These are phyloP conservation scores for Tillandsia fasciculata DNA, from an alignment of 176 grass and related monocot species.

Conservation along the genomic window DNA sequence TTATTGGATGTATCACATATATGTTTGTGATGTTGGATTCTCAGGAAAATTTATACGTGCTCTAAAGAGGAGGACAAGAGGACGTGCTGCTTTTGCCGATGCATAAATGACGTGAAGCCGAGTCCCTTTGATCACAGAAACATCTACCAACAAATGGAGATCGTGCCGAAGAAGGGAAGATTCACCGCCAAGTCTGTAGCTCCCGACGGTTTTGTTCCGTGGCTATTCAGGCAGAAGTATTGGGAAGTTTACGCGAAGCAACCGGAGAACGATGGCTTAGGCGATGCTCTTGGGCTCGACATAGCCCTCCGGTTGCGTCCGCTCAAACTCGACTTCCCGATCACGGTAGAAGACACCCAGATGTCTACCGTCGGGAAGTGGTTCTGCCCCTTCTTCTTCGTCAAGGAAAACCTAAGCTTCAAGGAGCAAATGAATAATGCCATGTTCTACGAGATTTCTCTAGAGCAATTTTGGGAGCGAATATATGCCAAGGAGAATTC, in stretches of 20 bases:
- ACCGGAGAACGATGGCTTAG: conserved; percentile 21
- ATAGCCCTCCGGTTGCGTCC: conserved; percentile 13
- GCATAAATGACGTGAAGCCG: conserved; percentile 26
- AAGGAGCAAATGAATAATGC: conserved; percentile 29
- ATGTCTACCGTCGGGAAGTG: conserved; percentile 27
- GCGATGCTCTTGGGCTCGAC: conserved; percentile 24
- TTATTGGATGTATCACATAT: too few species aligned
- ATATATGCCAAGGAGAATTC: neutral
- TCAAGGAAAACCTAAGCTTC: conserved; percentile 20
- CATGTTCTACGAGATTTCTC: conserved; percentile 39
- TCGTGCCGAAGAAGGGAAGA: conserved; percentile 19
- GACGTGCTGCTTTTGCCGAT: conserved; percentile 26
- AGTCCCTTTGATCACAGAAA: conserved; percentile 40
- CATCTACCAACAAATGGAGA: conserved; percentile 60
- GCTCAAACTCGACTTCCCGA: neutral
- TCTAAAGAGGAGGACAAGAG: conserved; percentile 39
- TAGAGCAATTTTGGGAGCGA: conserved; percentile 47
- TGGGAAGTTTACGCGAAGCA: conserved; percentile 32
- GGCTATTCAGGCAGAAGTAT: conserved; percentile 29
- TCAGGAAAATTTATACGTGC: conserved; percentile 38
- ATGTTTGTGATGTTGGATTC: neutral
- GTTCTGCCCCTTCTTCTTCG: conserved; percentile 47
- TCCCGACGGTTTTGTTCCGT: conserved; percentile 29
- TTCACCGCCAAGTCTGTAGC: conserved; percentile 51
- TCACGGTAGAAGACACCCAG: neutral